Percentiles rank a stretch among this genome's conserved stretches.
These are phyloP conservation scores for Drechslerella coelobrocha DNA, from an alignment of 2,329 filamentous ascomycete species.

Conservation along the genomic window DNA sequence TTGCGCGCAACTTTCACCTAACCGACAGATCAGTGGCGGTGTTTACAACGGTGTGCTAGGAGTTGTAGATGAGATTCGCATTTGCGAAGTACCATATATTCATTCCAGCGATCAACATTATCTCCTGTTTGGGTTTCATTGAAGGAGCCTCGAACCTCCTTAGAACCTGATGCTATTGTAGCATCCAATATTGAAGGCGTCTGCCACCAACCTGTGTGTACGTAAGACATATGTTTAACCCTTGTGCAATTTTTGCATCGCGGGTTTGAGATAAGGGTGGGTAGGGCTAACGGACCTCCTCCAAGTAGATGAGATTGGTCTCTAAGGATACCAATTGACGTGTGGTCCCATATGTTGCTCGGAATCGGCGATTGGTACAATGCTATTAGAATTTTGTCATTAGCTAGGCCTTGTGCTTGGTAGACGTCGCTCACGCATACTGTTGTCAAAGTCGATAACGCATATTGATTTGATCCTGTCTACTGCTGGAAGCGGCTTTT, in stretches of 20 bases:
- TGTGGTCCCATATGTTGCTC: constrained; percentile 43
- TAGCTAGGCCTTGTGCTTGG: neutral
- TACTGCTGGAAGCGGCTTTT: constrained; percentile 28
- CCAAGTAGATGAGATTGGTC: constrained; percentile 38
- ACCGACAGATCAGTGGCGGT: too few relatives aligned
- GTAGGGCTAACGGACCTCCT: constrained; percentile 22
- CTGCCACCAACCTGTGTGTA: constrained; percentile 39
- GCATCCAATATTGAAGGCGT: constrained; percentile 47
- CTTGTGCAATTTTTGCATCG: neutral
- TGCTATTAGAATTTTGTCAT: constrained; percentile 3
- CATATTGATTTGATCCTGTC: constrained; percentile 36
- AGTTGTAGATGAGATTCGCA: too few relatives aligned
- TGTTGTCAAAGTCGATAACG: constrained; percentile 47
- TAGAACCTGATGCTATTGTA: constrained; percentile 5
- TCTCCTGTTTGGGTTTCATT: neutral
- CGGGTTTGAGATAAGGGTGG: neutral
- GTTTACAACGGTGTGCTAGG: too few relatives aligned
- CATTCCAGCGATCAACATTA: constrained; percentile 35
- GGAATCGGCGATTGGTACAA: constrained; percentile 45
- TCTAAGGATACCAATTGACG: constrained; percentile 34
- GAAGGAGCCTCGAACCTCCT: neutral
- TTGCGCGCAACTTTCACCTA: constrained; percentile 21
- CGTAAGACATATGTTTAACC: neutral
- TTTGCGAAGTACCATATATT: constrained; percentile 31
- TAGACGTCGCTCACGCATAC: constrained; percentile 10